phyloP scores from a whole-genome alignment of 2,329 filamentous ascomycete genomes.

The Aspergillus nomiae region DNA sequence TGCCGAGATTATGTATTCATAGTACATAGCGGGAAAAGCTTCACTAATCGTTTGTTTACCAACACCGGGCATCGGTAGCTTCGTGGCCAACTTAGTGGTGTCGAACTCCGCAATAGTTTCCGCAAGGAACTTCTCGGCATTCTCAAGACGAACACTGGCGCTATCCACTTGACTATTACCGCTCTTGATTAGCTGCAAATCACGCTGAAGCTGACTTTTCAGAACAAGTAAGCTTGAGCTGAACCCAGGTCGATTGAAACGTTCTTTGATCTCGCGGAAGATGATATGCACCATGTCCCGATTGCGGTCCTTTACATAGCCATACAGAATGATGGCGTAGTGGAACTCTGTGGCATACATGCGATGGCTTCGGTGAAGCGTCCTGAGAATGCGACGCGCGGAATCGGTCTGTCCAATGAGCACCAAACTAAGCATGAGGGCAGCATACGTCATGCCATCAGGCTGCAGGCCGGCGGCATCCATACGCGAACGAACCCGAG shows the following conservation, averaged over 20 bases:
- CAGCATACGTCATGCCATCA: conserved; percentile 61
- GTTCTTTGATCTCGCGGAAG: conserved; percentile 45
- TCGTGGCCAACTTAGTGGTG: conserved; percentile 45
- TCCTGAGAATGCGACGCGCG: conserved; percentile 55
- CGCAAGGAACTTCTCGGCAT: conserved; percentile 41
- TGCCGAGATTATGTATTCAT: conserved; percentile 59
- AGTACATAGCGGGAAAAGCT: conserved; percentile 53
- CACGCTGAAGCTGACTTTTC: conserved; percentile 36
- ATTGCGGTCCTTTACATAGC: conserved; percentile 54
- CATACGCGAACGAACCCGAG: conserved; percentile 60
- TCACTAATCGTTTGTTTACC: conserved; percentile 38
- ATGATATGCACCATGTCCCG: conserved; percentile 53
- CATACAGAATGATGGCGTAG: conserved; percentile 49
- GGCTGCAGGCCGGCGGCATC: conserved; percentile 51
- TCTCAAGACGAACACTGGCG: conserved; percentile 28
- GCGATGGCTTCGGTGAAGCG: conserved; percentile 39
- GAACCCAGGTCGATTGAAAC: conserved; percentile 36
- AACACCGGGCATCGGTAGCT: conserved; percentile 41
- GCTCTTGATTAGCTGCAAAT: conserved; percentile 27
- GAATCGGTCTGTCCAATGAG: conserved; percentile 56
- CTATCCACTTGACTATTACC: conserved; percentile 11
- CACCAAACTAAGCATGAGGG: conserved; percentile 61
- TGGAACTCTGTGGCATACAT: conserved; percentile 46
- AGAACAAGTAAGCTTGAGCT: conserved; percentile 41
- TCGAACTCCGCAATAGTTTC: conserved; percentile 41